Evolutionary conservation across 176 grass and related monocot species (phyloP).

Genomic region (Triticum aestivum): IWGSC_CS_RefSeq_v2.1 NC_057800.1:592891781-592892280

Average conservation of each 20-base stretch:
- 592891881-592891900: neutral
- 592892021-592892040: neutral
- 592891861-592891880: constrained; percentile 40
- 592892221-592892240: neutral
- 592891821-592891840: constrained; percentile 38
- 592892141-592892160: neutral
- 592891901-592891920: neutral
- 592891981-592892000: neutral
- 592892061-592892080: neutral
- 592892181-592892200: neutral
- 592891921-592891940: neutral
- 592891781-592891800: neutral
- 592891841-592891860: constrained; percentile 24
- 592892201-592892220: neutral
- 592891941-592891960: too few relatives aligned
- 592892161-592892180: neutral
- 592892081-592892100: neutral
- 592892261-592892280: neutral
- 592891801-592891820: neutral
- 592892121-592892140: constrained; percentile 6
- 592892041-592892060: neutral
- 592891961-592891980: too few relatives aligned
- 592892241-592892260: neutral
- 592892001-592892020: neutral
- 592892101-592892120: neutral